Conservation (phyloP, 257 asterid species). For the Paulownia fortunei region DNA sequence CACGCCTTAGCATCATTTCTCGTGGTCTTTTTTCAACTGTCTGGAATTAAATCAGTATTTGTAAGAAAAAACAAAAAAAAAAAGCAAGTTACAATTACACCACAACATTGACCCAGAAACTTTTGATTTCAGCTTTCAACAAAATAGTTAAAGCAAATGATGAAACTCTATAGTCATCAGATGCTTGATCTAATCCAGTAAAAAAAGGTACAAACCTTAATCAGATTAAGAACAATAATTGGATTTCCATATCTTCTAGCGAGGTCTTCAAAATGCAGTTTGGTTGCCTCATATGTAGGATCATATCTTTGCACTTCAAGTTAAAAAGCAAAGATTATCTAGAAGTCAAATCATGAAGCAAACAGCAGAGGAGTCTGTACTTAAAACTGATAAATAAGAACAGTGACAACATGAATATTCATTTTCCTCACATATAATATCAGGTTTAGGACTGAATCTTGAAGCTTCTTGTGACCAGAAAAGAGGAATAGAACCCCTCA, state of each 20-base stretch:
- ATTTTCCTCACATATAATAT: conserved; percentile 82
- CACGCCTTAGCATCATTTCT: conserved; percentile 99
- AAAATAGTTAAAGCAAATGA: conserved; percentile 25
- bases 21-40: conserved; percentile 98
- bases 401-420: conserved; percentile 13
- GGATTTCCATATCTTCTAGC: conserved; percentile 96
- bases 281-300: conserved; percentile 99
- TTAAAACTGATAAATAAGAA: conserved; percentile 14
- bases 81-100: neutral
- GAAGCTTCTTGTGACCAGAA: conserved; percentile 99
- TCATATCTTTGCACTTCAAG: conserved; percentile 96
- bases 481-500: conserved; percentile 99
- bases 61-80: neutral
- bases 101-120: neutral
- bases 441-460: conserved; percentile 99
- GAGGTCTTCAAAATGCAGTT: conserved; percentile 89
- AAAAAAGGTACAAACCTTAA: conserved; percentile 68
- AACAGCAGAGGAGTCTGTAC: conserved; percentile 6
- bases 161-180: conserved; percentile 20
- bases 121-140: conserved; percentile 17
- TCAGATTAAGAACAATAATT: conserved; percentile 91
- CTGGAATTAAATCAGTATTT: conserved; percentile 49
- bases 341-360: conserved; percentile 27
- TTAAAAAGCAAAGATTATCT: conserved; percentile 30
- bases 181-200: conserved; percentile 29